Evolutionary conservation across 1,284 basidiomycete species (phyloP), one percentile per base, ranked within the genome.

Genomic region (Leccinum griseonigrum): DNA sequence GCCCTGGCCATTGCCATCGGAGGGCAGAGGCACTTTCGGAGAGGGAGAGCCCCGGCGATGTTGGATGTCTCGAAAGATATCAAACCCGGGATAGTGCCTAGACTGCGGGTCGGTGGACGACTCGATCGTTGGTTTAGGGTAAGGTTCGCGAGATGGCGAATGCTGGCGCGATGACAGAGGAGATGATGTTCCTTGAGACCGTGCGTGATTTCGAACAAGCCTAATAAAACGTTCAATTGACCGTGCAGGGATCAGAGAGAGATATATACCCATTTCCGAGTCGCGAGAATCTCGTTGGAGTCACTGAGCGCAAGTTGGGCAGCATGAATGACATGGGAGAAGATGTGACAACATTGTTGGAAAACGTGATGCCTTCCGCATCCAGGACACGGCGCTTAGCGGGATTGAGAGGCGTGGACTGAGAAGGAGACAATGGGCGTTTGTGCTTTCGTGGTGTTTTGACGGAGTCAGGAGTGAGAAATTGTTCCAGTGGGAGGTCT

Each of bases 81-180:
- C 75, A 67, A 92, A 92, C 16, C 90, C 89, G 9, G 90, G 90
- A 70, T 89, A 90, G 68, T 91, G 90, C 38, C 81, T 76, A 10
- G 88, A 90, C 55, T 82, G 79, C 7, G 81, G 81, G 68, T 88
- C 81, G 50, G 76, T 72, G 26, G 76, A 77, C 16, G 77, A 76
- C 16, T 72, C 59, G 78, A 78, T 61, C 80, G 80, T 76, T 9
- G 60, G 56, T 16, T 58, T 61, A 10, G 59, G 58, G 80, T 68
- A 57, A 74, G 61, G 26, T 69, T 71, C 54, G 66, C 69, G 61
- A 52, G 60, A 55, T n/a, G 64, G 60, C 53, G 69, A 67, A 46
- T 62, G 65, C 29, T 57, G 65, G 43, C 64, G 65, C 26, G 68
- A 58, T 38, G 70, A 62, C 26, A 67, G 60, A 50, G 61, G 61